Base-by-base conservation (phyloP, 2,329 filamentous ascomycete species). In the Aspergillus phoenicis region DNA sequence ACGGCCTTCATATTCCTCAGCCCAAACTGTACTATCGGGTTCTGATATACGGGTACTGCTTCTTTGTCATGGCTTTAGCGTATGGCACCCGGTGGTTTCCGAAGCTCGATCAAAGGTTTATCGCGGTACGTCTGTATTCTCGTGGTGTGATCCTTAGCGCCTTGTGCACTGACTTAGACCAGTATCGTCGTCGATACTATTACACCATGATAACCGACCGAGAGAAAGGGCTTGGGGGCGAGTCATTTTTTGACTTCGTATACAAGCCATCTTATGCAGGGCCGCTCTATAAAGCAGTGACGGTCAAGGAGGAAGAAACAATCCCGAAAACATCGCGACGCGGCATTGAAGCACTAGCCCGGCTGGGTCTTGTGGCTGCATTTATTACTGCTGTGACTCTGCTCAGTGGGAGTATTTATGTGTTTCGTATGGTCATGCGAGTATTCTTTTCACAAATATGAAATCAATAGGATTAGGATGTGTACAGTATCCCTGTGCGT, bases 201-300 rank as follows among this genome's bases (percentile, higher is more conserved):
- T 89, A 85, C 72, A 77, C 81, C 17, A 73, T 89, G 2, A 82
- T 90, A 15, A 83, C 88, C n/a, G 81, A 88, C 59, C 84, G 85
- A 59, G 86, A 87, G 57, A 85, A 81, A 58, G 89, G 87, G 0
- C 79, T 93, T 7, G 86, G 88, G 0, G 79, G 83, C 51, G 83
- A 87, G 68, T 85, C 84, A 1, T 80, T 78, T 8, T 93, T 92
- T 69, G 85, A 89, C 20, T 89, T 93, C 75, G 89, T 91, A 70
- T 90, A 89, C 39, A 61, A 73, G 7, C 71, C 72, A 8, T 70
- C 65, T 15, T 63, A 68, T 20, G 33, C 33, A 36, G 33, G 33
- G 11, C 33, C 11, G 5, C 33, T 36, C 5, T 36, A 36, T 36
- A 36, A 36, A 15, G 33, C 33, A 36, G 33, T 13, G 33, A 36